phyloP scores from a whole-genome alignment of 202 grass and related monocot genomes.

The Saccharum hybrid region DNA sequence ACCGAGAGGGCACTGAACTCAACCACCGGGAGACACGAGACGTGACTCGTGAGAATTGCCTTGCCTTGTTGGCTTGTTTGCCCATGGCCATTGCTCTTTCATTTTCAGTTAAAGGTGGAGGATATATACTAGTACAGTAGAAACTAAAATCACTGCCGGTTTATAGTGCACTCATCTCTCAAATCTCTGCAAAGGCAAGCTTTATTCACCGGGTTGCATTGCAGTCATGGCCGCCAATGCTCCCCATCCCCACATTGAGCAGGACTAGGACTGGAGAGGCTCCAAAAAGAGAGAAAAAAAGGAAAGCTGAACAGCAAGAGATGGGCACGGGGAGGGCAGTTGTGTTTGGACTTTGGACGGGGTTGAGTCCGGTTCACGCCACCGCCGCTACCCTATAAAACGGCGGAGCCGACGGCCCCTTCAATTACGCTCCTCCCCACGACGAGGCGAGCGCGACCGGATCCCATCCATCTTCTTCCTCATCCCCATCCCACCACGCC shows the following conservation, averaged over 20 bases:
- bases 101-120: too few species aligned
- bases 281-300: background rate
- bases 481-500: background rate
- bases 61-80: background rate
- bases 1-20: background rate
- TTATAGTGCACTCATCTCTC: too few species aligned
- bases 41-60: background rate
- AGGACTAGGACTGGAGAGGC: too few species aligned
- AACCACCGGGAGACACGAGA: background rate
- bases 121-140: too few species aligned
- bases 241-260: too few species aligned
- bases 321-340: background rate
- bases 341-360: background rate
- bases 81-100: too few species aligned
- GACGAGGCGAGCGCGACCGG: background rate
- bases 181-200: background rate
- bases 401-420: slow-evolving; percentile 26
- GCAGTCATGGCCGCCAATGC: too few species aligned
- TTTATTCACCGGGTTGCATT: background rate
- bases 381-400: slow-evolving; percentile 49
- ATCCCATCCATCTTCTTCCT: background rate
- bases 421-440: slow-evolving; percentile 33
- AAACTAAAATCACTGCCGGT: too few species aligned
- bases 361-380: slow-evolving; percentile 67
- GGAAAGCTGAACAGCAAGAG: background rate